Evolutionary conservation across 2,329 filamentous ascomycete species (phyloP), one percentile per base, ranked within the genome.

Genomic region (Microascus cirrosus): DNA sequence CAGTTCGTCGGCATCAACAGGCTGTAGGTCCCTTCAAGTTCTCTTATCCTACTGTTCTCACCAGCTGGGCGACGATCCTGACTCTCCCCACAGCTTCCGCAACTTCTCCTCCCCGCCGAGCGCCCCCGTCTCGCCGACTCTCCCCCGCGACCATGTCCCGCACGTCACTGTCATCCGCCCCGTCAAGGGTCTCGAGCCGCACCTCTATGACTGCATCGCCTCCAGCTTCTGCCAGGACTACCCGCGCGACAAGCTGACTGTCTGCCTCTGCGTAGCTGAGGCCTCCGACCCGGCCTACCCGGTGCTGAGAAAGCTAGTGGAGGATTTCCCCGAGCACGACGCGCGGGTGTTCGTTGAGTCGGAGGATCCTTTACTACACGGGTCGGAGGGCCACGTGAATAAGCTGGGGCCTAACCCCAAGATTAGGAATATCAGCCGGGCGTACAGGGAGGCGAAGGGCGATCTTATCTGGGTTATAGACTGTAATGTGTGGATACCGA

Each of bases 381-480:
- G 78, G 34, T 65, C 75, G 35, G 70, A 73, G 12, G 78, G 77
- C 57, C 71, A 77, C 53, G 65, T 72, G 55, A 72, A 79, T 61
- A 79, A 82, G 59, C 78, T 97, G 59, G 95, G 95, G 0, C 94
- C 94, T 1, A 99, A 99, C 67, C 94, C 94, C n/a, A 99, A 99
- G 76, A 95, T 99, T 64, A 81, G 94, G 55, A 99, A 99, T 69
- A 90, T 97, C 78, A 96, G 92, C 69, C 83, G 90, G 51, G 92
- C 90, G 2, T 99, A 96, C 68, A 78, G 91, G 32, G 92, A 97
- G 67, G 90, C 91, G 1, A 86, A 86, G 62, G 87, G 89, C 1
- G 91, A 96, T 67, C 80, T 97, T 28, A 79, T 99, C 24, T 99
- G 94, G 94, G 86, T 96, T 55, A 81, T 95, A 22, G 94, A 99